Conservation (phyloP, 176 grass and related monocot genomes). For the Bromus sterilis region DNA sequence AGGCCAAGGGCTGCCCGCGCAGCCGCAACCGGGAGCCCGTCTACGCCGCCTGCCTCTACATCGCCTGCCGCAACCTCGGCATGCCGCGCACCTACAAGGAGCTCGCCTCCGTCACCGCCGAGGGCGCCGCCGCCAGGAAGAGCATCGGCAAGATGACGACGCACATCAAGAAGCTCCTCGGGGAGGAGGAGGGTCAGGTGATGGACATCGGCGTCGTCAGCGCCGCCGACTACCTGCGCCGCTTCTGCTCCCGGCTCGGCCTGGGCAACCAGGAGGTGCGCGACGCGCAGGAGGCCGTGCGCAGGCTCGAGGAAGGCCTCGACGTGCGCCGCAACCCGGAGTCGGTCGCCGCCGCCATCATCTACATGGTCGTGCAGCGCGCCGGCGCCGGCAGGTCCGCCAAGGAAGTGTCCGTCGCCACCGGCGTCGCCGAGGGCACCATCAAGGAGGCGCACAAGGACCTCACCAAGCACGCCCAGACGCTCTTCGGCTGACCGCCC, state of each 20-base stretch:
- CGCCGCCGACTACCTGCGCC: slow-evolving; percentile 17
- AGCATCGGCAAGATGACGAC: slow-evolving; percentile 12
- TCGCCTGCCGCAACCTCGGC: slow-evolving; percentile 41
- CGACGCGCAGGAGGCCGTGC: slow-evolving; percentile 12
- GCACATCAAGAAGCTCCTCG: slow-evolving; percentile 32
- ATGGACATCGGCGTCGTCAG: slow-evolving; percentile 19
- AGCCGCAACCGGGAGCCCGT: slow-evolving; percentile 4
- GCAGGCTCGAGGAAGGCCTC: neutral
- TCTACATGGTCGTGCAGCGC: slow-evolving; percentile 29
- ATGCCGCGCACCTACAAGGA: slow-evolving; percentile 34
- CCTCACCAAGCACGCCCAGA: neutral
- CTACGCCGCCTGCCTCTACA: slow-evolving; percentile 33
- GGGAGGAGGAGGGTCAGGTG: neutral
- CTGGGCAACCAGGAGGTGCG: slow-evolving; percentile 29
- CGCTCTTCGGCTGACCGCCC: slow-evolving; percentile 18
- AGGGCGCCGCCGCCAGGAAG: slow-evolving; percentile 1
- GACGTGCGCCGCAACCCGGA: slow-evolving; percentile 36
- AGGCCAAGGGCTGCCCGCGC: neutral
- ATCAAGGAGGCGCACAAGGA: slow-evolving; percentile 39
- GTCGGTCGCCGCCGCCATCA: slow-evolving; percentile 32
- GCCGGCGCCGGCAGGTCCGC: neutral
- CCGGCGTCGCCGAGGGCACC: slow-evolving; percentile 37
- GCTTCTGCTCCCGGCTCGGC: slow-evolving; percentile 27
- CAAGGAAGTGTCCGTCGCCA: slow-evolving; percentile 29
- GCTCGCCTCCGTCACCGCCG: neutral